phyloP scores from a whole-genome alignment of 805 yeast species.

The Yueomyces sinensis region DNA sequence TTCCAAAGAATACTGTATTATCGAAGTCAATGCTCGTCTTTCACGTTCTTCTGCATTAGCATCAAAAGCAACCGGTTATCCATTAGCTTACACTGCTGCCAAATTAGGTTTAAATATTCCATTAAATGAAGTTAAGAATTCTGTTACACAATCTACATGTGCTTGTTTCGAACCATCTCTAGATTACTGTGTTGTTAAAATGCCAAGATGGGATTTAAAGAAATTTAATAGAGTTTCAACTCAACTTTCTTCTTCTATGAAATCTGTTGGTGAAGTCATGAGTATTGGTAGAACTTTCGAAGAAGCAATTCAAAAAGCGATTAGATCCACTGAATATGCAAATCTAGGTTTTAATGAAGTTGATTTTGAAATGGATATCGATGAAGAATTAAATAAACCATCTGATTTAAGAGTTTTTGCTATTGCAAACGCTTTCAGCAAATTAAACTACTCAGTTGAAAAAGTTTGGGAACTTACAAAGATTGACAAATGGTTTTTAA shows the following conservation, averaged over 20 bases:
- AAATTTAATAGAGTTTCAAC: constrained; percentile 89
- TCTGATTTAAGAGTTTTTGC: constrained; percentile 97
- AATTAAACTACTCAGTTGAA: constrained; percentile 74
- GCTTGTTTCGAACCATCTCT: constrained; percentile 96
- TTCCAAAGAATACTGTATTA: constrained; percentile 89
- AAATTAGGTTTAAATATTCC: constrained; percentile 89
- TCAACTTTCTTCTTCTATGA: constrained; percentile 84
- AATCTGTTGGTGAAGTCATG: constrained; percentile 99
- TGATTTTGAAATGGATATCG: constrained; percentile 84
- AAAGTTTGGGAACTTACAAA: constrained; percentile 82
- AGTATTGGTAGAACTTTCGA: constrained; percentile 94
- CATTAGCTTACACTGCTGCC: constrained; percentile 96
- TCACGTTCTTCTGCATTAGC: constrained; percentile 99
- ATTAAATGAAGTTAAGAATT: constrained; percentile 78
- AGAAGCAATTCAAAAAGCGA: constrained; percentile 96
- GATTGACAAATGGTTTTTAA: constrained; percentile 93
- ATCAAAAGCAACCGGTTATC: constrained; percentile 97
- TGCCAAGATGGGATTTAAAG: constrained; percentile 98
- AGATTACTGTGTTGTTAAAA: constrained; percentile 93
- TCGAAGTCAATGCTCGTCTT: constrained; percentile 95
- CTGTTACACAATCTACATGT: constrained; percentile 87
- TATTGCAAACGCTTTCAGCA: constrained; percentile 82
- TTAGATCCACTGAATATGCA: constrained; percentile 82
- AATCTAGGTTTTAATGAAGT: constrained; percentile 88
- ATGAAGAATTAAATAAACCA: constrained; percentile 86